Conservation (phyloP, 805 yeast species). For the Sporopachydermia lactativora region DNA sequence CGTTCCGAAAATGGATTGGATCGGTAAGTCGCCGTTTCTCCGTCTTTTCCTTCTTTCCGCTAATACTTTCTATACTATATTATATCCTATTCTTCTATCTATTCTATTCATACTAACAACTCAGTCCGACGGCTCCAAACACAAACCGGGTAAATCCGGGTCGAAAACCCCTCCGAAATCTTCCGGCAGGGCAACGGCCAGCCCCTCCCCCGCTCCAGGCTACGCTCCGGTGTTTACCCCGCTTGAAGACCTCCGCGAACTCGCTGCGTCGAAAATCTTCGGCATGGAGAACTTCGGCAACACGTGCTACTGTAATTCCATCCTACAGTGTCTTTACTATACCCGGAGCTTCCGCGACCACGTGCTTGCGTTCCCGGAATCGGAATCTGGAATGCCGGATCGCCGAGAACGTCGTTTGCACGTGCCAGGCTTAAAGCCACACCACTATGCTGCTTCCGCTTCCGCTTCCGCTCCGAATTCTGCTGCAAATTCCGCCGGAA, state of each 20-base stretch:
- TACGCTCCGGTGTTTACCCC: no score
- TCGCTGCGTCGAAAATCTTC: constrained; percentile 32
- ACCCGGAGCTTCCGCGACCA: constrained; percentile 52
- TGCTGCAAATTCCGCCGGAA: constrained; percentile 6
- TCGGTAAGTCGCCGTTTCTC: background rate
- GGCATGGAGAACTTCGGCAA: constrained; percentile 83
- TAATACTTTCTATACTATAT: no score
- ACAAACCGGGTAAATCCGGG: no score
- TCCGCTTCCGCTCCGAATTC: constrained; percentile 7
- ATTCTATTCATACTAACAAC: no score
- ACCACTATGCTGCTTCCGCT: background rate
- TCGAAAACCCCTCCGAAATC: no score
- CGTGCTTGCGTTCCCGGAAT: constrained; percentile 33
- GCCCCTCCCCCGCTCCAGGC: no score
- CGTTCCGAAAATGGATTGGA: constrained; percentile 1
- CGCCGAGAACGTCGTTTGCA: constrained; percentile 24
- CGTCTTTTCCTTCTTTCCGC: no score
- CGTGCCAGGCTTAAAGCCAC: constrained; percentile 23
- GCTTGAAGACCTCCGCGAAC: no score
- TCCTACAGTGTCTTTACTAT: constrained; percentile 76
- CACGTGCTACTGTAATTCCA: constrained; percentile 91
- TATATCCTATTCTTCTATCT: no score
- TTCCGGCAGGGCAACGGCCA: no score
- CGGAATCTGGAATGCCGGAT: constrained; percentile 15
- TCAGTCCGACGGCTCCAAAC: no score